A percentile compares a stretch with the other conserved stretches of the same genome.
These are phyloP conservation scores for Clohesyomyces aquaticus DNA, from an alignment of 495 filamentous ascomycete genomes.

Conservation along the genomic window DNA sequence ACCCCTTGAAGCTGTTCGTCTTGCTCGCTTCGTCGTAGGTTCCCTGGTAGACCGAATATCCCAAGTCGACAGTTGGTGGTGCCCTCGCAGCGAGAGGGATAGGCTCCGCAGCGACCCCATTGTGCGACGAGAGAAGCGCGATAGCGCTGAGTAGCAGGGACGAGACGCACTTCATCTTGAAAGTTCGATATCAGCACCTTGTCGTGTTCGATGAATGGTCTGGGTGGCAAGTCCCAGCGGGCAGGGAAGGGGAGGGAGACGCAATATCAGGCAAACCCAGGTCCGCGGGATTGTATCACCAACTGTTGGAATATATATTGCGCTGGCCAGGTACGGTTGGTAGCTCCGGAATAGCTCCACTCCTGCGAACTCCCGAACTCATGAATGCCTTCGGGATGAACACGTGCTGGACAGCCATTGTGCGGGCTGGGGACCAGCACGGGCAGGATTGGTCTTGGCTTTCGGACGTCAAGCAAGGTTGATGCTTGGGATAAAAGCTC, in stretches of 20 bases:
- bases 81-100: slow-evolving; percentile 16
- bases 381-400: too few relatives aligned
- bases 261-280: slow-evolving; percentile 3
- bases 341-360: background rate
- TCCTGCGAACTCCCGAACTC: too few relatives aligned
- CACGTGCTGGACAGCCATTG: background rate
- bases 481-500: too few relatives aligned
- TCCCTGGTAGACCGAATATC: slow-evolving; percentile 35
- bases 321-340: background rate
- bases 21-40: slow-evolving; percentile 5
- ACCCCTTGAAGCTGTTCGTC: slow-evolving; percentile 36
- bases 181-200: background rate
- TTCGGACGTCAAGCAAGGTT: too few relatives aligned
- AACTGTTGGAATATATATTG: background rate
- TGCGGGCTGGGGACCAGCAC: too few relatives aligned
- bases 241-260: background rate
- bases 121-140: slow-evolving; percentile 12
- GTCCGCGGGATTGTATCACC: slow-evolving; percentile 11
- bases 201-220: background rate
- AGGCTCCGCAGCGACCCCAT: slow-evolving; percentile 16
- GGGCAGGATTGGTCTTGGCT: background rate
- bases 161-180: slow-evolving; percentile 9
- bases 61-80: slow-evolving; percentile 37
- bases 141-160: slow-evolving; percentile 11
- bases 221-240: background rate